These are phyloP conservation scores for Aspergillus carlsbadensis DNA, from an alignment of 495 filamentous ascomycete species.

Conservation along the genomic window DNA sequence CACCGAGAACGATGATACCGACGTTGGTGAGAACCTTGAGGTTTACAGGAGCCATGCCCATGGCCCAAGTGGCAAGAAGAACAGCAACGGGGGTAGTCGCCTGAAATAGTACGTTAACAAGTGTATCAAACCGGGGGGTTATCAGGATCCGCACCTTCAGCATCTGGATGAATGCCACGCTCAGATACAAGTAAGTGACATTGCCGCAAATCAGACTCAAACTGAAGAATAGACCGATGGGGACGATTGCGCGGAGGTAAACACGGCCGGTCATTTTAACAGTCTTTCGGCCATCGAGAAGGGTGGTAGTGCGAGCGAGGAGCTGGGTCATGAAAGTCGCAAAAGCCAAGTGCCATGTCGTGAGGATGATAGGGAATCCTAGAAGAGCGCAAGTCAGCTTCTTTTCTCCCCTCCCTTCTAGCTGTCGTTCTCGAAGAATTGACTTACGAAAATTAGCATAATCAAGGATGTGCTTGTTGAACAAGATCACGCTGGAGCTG, in stretches of 20 bases:
- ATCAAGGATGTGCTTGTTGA: slow-evolving; percentile 98
- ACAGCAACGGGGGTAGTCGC: slow-evolving; percentile 90
- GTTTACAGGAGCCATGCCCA: slow-evolving; percentile 75
- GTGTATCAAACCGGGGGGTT: background rate
- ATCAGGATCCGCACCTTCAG: slow-evolving; percentile 64
- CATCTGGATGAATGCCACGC: slow-evolving; percentile 97
- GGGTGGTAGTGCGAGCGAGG: slow-evolving; percentile 76
- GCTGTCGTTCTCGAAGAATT: background rate
- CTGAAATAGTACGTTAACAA: slow-evolving; percentile 37
- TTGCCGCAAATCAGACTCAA: slow-evolving; percentile 94
- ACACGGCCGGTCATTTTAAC: slow-evolving; percentile 93
- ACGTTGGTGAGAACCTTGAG: slow-evolving; percentile 82
- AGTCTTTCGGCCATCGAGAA: slow-evolving; percentile 85
- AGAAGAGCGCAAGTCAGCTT: slow-evolving; percentile 1
- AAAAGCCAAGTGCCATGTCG: slow-evolving; percentile 89
- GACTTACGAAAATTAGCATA: slow-evolving; percentile 79
- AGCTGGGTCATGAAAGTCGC: slow-evolving; percentile 89
- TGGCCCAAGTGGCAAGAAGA: slow-evolving; percentile 77
- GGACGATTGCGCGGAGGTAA: slow-evolving; percentile 87
- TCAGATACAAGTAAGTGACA: slow-evolving; percentile 87
- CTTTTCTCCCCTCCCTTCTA: background rate
- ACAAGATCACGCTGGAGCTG: slow-evolving; percentile 91
- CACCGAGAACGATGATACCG: slow-evolving; percentile 83
- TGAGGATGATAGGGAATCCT: slow-evolving; percentile 68
- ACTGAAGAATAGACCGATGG: slow-evolving; percentile 91